Evolutionary conservation across 306 rosid species (phyloP), one percentile per base, ranked within the genome.

Genomic region (Pterocarpus santalinus): DNA sequence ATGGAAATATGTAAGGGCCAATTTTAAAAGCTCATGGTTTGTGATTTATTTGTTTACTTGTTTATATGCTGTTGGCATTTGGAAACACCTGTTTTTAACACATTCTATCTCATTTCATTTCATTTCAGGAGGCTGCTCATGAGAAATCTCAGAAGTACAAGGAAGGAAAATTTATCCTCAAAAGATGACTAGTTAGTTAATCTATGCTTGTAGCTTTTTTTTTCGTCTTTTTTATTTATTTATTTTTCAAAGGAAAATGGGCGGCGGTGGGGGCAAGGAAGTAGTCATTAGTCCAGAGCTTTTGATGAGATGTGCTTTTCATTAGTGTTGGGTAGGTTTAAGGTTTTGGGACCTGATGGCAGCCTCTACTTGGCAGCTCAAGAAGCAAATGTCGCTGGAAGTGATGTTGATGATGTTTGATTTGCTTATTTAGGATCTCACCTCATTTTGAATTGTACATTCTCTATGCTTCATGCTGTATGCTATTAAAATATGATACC

Each of bases 1-100:
- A 39, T 90, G 92, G 96, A 94, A 88, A 94, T 92, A 89, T 80
- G 98, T 94, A 85, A 85, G 92, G 65, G 82, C 73, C 69, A 51
- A 13, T 55, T 34, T 71, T 60, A 44, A 38, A 39, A 46, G 49
- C 61, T 77, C 33, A 47, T 49, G 38, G 16, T 53, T 65, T 65
- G 32, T 38, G 57, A 51, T 49, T 57, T 33, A 17, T 69, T 49
- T 22, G 28, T 22, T 22, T 22, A 22, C 28, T 22, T 41, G 33
- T 62, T 11, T 81, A 30, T n/a, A 47, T 41, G 32, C 15, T 52
- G 28, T 22, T 22, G 28, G 28, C 65, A 33, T 32, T 88, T n/a
- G 56, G 12, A 49, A n/a, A 7, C 32, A 17, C 22, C 68, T 69
- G 28, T 35, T 70, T 47, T 28, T 6, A 30, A 46, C 36, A 39